These are phyloP conservation scores for Vickermania ingenoplastis DNA, from an alignment of 208 protist species.

Conservation along the genomic window DNA sequence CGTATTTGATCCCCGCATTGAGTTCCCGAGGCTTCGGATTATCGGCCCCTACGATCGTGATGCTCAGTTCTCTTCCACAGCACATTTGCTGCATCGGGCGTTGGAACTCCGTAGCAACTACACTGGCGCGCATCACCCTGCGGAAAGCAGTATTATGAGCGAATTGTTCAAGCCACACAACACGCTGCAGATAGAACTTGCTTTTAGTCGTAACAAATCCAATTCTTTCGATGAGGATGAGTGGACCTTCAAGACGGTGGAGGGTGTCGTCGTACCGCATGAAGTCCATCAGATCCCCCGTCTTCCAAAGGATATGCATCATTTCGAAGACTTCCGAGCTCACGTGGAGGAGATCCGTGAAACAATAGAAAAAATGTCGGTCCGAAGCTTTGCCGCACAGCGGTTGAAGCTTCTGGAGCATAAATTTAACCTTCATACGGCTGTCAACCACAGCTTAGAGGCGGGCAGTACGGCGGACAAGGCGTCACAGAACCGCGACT, in stretches of 20 bases:
- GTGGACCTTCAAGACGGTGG: slow-evolving; percentile 88
- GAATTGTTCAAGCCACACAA: slow-evolving; percentile 23
- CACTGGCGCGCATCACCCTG: slow-evolving; percentile 13
- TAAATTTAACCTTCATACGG: slow-evolving; percentile 87
- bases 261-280: slow-evolving; percentile 81
- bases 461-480: slow-evolving; percentile 62
- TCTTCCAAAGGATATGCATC: slow-evolving; percentile 81
- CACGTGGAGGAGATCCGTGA: slow-evolving; percentile 68
- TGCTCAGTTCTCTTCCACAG: slow-evolving; percentile 39
- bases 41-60: slow-evolving; percentile 60
- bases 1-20: slow-evolving; percentile 47
- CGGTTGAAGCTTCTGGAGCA: slow-evolving; percentile 87
- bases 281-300: slow-evolving; percentile 84
- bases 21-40: slow-evolving; percentile 58
- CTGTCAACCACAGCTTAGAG: slow-evolving; percentile 85
- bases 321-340: slow-evolving; percentile 69
- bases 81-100: slow-evolving; percentile 60
- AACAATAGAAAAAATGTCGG: slow-evolving; percentile 46
- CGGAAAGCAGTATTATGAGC: slow-evolving; percentile 13
- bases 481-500: slow-evolving; percentile 87
- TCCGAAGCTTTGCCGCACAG: slow-evolving; percentile 78
- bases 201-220: slow-evolving; percentile 28
- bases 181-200: slow-evolving; percentile 16
- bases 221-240: slow-evolving; percentile 75
- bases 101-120: slow-evolving; percentile 70